Evolutionary conservation across 116 monocot species (phyloP).

Genomic region (Dioscorea cayenensis): DNA sequence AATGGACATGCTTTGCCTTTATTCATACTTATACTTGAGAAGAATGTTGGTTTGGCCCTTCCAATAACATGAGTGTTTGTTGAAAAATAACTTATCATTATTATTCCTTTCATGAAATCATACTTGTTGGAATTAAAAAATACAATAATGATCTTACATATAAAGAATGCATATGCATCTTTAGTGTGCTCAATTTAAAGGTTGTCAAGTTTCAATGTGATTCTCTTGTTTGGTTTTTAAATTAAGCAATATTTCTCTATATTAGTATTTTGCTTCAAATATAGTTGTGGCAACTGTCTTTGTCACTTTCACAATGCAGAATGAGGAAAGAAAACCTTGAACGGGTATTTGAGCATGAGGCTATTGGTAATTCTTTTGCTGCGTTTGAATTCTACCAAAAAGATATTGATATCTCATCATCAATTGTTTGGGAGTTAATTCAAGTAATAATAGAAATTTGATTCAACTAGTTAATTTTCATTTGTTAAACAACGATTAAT

Average conservation of each 20-base stretch:
- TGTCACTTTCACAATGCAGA: constrained; percentile 26
- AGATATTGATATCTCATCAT: constrained; percentile 96
- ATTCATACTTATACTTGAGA: too few species aligned
- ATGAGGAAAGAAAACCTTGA: constrained; percentile 90
- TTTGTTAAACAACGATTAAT: neutral
- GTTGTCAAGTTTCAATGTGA: neutral
- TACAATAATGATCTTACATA: too few species aligned
- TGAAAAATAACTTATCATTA: too few species aligned
- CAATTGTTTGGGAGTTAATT: constrained; percentile 73
- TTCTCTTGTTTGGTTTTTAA: neutral
- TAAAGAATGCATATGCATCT: too few species aligned
- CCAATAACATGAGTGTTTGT: too few species aligned
- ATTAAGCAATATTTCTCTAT: neutral
- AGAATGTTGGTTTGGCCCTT: too few species aligned
- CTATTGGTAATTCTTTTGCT: constrained; percentile 68
- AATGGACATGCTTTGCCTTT: too few species aligned
- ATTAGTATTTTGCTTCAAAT: neutral
- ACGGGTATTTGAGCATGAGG: constrained; percentile 79
- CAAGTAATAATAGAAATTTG: constrained; percentile 39
- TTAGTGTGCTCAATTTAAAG: too few species aligned
- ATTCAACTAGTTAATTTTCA: neutral
- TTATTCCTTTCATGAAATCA: too few species aligned
- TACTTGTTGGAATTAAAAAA: too few species aligned
- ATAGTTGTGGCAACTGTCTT: neutral
- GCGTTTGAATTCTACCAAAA: constrained; percentile 96